phyloP scores from a whole-genome alignment of 768 basidiomycete genomes.

The Tulasnella sp. region DNA sequence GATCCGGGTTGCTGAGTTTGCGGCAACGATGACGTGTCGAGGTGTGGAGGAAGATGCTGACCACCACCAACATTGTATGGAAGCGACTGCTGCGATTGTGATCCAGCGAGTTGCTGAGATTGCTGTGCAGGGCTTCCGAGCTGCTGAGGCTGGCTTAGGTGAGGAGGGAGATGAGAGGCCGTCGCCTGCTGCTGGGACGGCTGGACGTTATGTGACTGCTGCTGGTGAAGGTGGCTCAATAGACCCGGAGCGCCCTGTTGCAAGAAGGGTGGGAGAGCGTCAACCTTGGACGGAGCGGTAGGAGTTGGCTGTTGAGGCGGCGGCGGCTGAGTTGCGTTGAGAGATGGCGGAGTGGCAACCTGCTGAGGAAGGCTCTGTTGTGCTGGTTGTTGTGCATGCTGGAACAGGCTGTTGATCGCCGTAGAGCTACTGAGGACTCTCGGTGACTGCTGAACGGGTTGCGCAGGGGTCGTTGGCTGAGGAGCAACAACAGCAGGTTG shows the following conservation, averaged over 20 bases:
- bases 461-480: neutral
- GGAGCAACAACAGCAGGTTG: constrained; percentile 4
- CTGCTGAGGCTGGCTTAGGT: constrained; percentile 15
- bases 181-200: neutral
- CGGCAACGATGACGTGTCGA: constrained; percentile 2
- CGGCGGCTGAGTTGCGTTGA: constrained; percentile 4
- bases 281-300: constrained; percentile 1
- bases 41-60: constrained; percentile 21
- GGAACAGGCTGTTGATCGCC: constrained; percentile 27
- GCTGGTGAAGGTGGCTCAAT: constrained; percentile 22
- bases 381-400: constrained; percentile 30
- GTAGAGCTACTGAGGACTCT: constrained; percentile 4
- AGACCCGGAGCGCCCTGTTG: constrained; percentile 25
- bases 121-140: constrained; percentile 25
- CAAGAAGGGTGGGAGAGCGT: constrained; percentile 20
- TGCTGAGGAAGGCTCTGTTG: constrained; percentile 22
- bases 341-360: constrained; percentile 3
- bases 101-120: constrained; percentile 10
- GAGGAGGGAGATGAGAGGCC: constrained; percentile 17
- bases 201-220: constrained; percentile 3
- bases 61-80: constrained; percentile 8
- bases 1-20: constrained; percentile 20
- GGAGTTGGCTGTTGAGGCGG: neutral
- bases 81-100: constrained; percentile 11
- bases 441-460: constrained; percentile 17